Evolutionary conservation across 1,284 basidiomycete species (phyloP).

Genomic region (Malassezia nana): DNA sequence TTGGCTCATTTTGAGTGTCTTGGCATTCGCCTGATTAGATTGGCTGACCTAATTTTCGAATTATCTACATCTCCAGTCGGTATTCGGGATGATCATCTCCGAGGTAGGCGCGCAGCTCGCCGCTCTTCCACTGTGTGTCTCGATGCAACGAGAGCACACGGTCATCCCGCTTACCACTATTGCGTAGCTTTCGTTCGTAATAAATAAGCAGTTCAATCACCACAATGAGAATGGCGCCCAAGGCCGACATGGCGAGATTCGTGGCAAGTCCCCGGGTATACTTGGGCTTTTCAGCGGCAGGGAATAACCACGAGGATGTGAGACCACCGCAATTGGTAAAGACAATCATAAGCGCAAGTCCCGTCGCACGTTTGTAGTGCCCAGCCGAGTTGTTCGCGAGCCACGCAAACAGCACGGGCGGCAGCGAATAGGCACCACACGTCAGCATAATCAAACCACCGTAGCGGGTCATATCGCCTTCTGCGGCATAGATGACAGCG

Average conservation of each 20-base stretch:
- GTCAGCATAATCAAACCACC: constrained; percentile 35
- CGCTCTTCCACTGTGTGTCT: constrained; percentile 22
- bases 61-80: constrained; percentile 18
- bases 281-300: constrained; percentile 22
- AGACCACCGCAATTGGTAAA: constrained; percentile 38
- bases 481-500: constrained; percentile 24
- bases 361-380: constrained; percentile 35
- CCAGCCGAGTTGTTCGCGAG: constrained; percentile 24
- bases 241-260: constrained; percentile 26
- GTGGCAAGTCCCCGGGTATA: constrained; percentile 27
- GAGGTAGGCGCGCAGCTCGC: constrained; percentile 28
- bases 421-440: constrained; percentile 24
- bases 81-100: constrained; percentile 40
- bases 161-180: constrained; percentile 25
- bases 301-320: constrained; percentile 27
- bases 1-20: too few species aligned
- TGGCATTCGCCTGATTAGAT: not conserved
- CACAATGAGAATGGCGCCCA: constrained; percentile 22
- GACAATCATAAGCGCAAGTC: constrained; percentile 31
- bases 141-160: constrained; percentile 22
- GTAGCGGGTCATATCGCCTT: constrained; percentile 18
- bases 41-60: not conserved
- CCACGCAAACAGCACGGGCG: constrained; percentile 15
- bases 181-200: constrained; percentile 24
- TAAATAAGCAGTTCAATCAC: constrained; percentile 28